phyloP scores from a whole-genome alignment of 768 basidiomycete genomes.

The Xanthoconium purpureum region DNA sequence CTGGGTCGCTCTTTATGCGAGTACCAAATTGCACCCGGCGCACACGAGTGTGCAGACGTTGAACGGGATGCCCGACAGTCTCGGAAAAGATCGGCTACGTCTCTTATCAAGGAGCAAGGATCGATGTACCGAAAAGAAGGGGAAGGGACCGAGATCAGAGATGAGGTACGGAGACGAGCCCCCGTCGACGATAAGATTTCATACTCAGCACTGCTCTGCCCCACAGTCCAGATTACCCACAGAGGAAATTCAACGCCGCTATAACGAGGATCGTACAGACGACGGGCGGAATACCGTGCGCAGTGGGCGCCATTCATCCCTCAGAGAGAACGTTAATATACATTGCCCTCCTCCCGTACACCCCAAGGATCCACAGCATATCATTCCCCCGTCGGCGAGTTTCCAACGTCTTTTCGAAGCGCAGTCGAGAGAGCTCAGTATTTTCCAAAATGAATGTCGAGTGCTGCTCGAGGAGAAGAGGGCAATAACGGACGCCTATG shows the following conservation, averaged over 20 bases:
- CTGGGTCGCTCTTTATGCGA: neutral
- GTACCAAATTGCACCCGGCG: neutral
- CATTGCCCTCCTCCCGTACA: neutral
- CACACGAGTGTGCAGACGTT: neutral
- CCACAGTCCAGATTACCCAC: neutral
- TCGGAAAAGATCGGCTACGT: neutral
- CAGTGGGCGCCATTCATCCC: neutral
- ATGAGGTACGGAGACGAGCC: slow-evolving; percentile 4
- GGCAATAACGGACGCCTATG: neutral
- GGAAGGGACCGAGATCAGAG: neutral
- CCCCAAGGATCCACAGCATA: neutral
- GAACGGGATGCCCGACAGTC: neutral
- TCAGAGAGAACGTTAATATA: neutral
- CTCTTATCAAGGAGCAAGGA: neutral
- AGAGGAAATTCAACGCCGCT: neutral
- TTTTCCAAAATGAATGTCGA: slow-evolving; percentile 3
- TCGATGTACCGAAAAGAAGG: neutral
- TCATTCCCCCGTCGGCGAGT: neutral
- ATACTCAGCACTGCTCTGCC: neutral
- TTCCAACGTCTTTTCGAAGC: neutral
- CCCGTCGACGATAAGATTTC: too few relatives aligned
- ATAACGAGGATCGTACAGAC: neutral
- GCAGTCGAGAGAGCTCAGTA: slow-evolving; percentile 5
- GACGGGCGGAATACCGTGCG: neutral
- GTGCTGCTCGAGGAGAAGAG: slow-evolving; percentile 6